A percentile compares a stretch with the other conserved stretches of the same genome.
These are phyloP conservation scores for Rhododendron mucronatum DNA, from an alignment of 148 eudicot species.

Conservation along the genomic window DNA sequence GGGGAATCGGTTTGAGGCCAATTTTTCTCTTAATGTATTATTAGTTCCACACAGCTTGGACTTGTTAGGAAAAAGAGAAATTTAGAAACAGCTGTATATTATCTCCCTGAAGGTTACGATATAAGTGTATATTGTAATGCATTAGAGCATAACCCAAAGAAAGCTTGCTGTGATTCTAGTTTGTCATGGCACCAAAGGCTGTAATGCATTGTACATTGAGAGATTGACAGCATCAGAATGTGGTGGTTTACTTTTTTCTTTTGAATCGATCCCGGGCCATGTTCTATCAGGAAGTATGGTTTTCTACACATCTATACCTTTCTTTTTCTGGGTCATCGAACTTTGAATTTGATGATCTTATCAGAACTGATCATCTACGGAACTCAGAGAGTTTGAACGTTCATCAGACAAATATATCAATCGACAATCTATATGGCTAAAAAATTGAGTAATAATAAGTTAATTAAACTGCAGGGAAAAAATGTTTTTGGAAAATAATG, in stretches of 20 bases:
- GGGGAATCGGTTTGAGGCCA: background rate
- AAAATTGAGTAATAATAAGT: no score
- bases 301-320: background rate
- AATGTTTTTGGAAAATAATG: no score
- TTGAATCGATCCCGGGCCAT: background rate
- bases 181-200: background rate
- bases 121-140: background rate
- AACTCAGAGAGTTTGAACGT: no score
- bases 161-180: background rate
- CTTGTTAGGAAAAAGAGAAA: background rate
- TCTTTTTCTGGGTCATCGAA: no score
- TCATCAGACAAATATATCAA: no score
- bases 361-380: no score
- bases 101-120: background rate
- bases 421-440: no score
- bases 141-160: background rate
- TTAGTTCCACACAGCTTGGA: background rate
- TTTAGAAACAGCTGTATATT: background rate
- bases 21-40: background rate
- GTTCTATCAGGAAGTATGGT: background rate
- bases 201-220: background rate
- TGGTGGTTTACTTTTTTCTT: background rate
- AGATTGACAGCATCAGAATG: background rate
- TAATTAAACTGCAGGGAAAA: no score
- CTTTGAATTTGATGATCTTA: no score